Conservation (phyloP, 1,284 basidiomycete species). For the Tilletia caries region DNA sequence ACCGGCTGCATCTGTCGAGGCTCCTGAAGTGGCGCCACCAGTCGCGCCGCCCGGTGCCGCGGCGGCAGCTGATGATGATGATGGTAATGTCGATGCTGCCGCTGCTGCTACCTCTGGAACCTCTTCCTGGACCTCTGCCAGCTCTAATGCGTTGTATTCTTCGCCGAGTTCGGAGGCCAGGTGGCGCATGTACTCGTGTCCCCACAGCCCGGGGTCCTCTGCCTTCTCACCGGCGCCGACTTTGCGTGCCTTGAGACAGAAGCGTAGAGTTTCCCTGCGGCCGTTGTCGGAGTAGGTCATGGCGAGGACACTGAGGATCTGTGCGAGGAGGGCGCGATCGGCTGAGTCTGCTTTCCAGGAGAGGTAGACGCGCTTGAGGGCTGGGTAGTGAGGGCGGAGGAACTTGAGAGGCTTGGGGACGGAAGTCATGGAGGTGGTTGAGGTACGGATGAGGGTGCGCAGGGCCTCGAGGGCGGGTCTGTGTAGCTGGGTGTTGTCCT, state of each 20-base stretch:
- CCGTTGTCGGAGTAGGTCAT: constrained; percentile 98
- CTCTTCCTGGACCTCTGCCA: constrained; percentile 52
- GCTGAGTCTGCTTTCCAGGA: constrained; percentile 18
- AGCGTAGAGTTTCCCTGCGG: constrained; percentile 81
- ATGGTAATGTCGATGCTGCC: neutral
- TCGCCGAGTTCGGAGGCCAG: constrained; percentile 94
- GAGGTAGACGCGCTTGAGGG: constrained; percentile 59
- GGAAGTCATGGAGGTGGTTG: constrained; percentile 99
- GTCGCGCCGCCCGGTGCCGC: neutral
- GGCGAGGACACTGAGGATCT: constrained; percentile 96
- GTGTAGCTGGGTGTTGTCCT: constrained; percentile 79
- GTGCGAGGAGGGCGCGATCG: constrained; percentile 83
- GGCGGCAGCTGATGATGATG: too few species aligned
- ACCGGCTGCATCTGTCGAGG: neutral
- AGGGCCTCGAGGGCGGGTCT: constrained; percentile 89
- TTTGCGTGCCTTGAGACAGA: constrained; percentile 40
- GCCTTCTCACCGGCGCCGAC: constrained; percentile 18
- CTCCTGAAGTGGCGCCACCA: neutral
- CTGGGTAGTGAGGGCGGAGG: constrained; percentile 88
- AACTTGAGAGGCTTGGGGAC: constrained; percentile 99
- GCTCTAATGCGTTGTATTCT: constrained; percentile 65
- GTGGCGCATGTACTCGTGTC: constrained; percentile 97
- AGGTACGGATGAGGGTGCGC: constrained; percentile 88
- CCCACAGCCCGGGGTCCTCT: constrained; percentile 86
- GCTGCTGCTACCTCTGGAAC: neutral